Conservation (phyloP, 2,329 filamentous ascomycete genomes). For the Colletotrichum sansevieriae region DNA sequence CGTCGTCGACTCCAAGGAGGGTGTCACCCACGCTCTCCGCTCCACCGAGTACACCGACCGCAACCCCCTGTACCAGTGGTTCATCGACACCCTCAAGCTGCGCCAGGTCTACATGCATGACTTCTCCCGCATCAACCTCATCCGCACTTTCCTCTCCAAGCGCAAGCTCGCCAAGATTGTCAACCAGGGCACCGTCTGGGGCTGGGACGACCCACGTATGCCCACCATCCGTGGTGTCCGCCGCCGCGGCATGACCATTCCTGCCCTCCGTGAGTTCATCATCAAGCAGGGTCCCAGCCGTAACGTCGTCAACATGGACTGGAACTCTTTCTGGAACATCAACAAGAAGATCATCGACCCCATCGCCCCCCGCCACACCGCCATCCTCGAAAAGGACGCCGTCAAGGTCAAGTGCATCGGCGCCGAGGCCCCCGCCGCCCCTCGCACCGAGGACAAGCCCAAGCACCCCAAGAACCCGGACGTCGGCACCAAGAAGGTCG, state of each 20-base stretch:
- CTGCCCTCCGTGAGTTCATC: constrained; percentile 85
- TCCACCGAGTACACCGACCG: constrained; percentile 91
- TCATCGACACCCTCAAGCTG: constrained; percentile 79
- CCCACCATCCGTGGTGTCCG: constrained; percentile 85
- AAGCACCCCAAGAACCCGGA: constrained; percentile 91
- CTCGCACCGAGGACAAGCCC: constrained; percentile 80
- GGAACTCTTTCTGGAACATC: constrained; percentile 78
- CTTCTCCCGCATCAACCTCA: constrained; percentile 87
- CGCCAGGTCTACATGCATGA: constrained; percentile 88
- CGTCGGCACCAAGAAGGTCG: constrained; percentile 87
- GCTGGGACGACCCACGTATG: constrained; percentile 91
- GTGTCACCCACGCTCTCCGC: constrained; percentile 84
- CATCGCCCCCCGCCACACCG: constrained; percentile 79
- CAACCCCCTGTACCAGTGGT: constrained; percentile 90
- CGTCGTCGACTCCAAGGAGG: constrained; percentile 83
- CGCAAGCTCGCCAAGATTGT: constrained; percentile 88
- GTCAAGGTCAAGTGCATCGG: constrained; percentile 80
- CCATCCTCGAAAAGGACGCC: constrained; percentile 76
- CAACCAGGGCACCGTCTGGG: constrained; percentile 80
- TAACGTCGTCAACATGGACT: constrained; percentile 88
- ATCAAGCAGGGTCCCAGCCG: constrained; percentile 86
- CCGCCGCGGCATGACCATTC: constrained; percentile 82
- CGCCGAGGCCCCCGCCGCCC: constrained; percentile 72
- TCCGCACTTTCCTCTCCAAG: constrained; percentile 86
- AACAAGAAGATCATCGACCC: constrained; percentile 90